These are phyloP conservation scores for Trichoderma sp. DNA, from an alignment of 2,329 filamentous ascomycete genomes.

Conservation along the genomic window DNA sequence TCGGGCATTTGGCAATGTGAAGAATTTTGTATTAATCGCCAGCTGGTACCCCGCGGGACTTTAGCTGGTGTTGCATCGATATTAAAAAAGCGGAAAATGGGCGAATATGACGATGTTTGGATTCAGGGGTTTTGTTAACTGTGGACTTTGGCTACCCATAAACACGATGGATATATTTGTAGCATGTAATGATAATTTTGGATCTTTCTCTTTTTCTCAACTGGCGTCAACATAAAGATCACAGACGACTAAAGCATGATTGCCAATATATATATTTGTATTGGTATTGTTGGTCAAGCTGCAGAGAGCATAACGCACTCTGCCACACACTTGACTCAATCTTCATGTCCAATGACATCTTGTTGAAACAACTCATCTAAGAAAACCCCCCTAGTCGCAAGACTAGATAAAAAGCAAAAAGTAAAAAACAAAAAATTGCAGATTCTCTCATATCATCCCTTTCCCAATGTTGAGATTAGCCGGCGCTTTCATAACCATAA, in stretches of 20 bases:
- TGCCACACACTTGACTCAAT: neutral
- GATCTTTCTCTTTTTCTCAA: neutral
- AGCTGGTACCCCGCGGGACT: neutral
- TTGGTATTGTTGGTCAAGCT: neutral
- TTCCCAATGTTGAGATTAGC: conserved; percentile 30
- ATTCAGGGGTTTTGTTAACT: neutral
- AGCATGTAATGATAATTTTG: neutral
- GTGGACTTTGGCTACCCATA: neutral
- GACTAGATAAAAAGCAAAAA: neutral
- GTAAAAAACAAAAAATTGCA: conserved; percentile 1
- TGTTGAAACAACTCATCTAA: neutral
- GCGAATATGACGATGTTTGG: neutral
- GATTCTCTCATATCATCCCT: conserved; percentile 7
- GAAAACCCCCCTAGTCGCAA: neutral
- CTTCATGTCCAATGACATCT: neutral
- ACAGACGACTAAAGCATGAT: neutral
- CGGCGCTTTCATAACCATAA: conserved; percentile 18
- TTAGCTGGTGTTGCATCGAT: neutral
- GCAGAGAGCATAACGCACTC: neutral
- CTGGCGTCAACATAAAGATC: neutral
- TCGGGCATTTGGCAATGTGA: neutral
- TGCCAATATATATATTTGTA: neutral
- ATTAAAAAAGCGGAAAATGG: neutral
- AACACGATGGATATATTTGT: neutral
- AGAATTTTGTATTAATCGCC: neutral